Base-by-base conservation (phyloP, 768 basidiomycete genomes). In the Boletellus sp. region DNA sequence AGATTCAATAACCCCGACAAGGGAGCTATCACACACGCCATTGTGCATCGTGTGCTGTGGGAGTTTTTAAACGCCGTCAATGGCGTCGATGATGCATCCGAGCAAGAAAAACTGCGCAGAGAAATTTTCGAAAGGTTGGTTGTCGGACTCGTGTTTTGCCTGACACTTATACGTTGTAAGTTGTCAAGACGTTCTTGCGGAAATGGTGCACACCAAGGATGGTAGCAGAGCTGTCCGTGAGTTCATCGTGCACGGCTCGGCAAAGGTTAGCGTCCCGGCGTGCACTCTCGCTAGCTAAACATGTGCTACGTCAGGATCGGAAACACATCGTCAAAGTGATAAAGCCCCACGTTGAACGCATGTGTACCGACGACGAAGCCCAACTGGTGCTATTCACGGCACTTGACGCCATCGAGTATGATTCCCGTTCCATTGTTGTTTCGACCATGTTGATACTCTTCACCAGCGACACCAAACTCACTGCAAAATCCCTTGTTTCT, bases 1-100 rank as follows among this genome's bases (percentile, higher is more conserved):
- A 95, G 92, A 38, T 93, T 93, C 65, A 90, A 95, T 63, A 92
- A 94, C 57, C 79, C 92, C 0, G 92, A 95, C 60, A 95, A 95
- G 65, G 90, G 89, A 11, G 84, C 90, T 1, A 76, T 93, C 10
- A 84, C 87, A 4, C 90, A 94, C 67, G 85, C 87, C 0, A 82
- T 95, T 35, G 87, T 94, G 10, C 94, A 97, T 62, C 81, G 90
- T 16, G 87, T 85, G 0, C 71, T 94, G 11, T 89, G 85, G 84
- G 94, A 96, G 61, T 94, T 94, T 61, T 67, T 96, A 1, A 69
- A 72, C 22, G 86, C 80, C 16, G 64, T 91, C 28, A 78, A 74
- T 56, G 70, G 73, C 24, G 59, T 82, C 15, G 69, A 78, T 17
- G 83, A 87, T 43, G 82, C 81, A 37, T 72, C 74, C 0, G 90